Conservation (phyloP, 805 yeast genomes). For the Yueomyces sp. region DNA sequence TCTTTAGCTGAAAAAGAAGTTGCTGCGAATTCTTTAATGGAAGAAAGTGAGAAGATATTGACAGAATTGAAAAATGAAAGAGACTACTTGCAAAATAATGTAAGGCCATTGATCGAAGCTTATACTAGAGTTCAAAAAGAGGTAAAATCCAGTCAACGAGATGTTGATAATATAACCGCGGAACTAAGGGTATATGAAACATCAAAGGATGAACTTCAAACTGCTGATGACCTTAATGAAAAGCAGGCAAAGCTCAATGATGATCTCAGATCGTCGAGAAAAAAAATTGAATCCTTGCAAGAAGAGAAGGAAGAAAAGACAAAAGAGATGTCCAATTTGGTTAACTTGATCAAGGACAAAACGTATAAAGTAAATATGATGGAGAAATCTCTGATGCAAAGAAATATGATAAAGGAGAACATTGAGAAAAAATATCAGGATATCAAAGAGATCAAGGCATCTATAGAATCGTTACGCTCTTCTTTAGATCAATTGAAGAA, state of each 20-base stretch:
- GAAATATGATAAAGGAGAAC: constrained; percentile 6
- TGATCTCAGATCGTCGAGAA: constrained; percentile 11
- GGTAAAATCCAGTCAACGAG: constrained; percentile 8
- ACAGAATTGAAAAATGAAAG: constrained; percentile 8
- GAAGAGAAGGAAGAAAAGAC: constrained; percentile 13
- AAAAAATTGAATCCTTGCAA: constrained; percentile 13
- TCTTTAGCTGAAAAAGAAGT: constrained; percentile 2
- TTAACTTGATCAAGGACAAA: constrained; percentile 13
- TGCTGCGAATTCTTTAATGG: constrained; percentile 7
- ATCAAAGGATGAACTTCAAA: constrained; percentile 10
- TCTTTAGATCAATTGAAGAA: constrained; percentile 3
- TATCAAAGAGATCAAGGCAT: constrained; percentile 4
- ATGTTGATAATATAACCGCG: constrained; percentile 12
- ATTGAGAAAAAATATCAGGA: constrained; percentile 5
- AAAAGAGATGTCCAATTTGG: constrained; percentile 9
- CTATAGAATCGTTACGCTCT: constrained; percentile 2
- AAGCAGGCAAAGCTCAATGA: constrained; percentile 13
- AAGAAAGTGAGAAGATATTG: constrained; percentile 18
- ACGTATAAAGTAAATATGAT: constrained; percentile 10
- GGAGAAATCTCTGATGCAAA: constrained; percentile 10
- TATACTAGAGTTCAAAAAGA: constrained; percentile 17
- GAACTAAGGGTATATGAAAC: constrained; percentile 14
- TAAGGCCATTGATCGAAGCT: constrained; percentile 21
- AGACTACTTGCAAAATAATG: constrained; percentile 8
- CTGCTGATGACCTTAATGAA: constrained; percentile 16